These are phyloP conservation scores for Pseudopithomyces chartarum DNA, from an alignment of 2,329 filamentous ascomycete species.

Conservation along the genomic window DNA sequence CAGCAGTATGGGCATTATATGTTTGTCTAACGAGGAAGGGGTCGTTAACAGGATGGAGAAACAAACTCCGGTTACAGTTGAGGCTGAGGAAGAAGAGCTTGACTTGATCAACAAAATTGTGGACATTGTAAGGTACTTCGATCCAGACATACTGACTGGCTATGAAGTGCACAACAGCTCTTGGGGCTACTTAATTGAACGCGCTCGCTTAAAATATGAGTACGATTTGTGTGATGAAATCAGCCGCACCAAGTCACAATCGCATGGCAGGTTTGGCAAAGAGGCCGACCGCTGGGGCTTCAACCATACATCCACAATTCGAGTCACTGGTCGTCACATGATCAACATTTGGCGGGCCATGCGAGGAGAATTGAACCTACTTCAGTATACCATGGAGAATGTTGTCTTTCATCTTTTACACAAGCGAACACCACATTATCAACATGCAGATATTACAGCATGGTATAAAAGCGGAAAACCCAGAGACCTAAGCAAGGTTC, in stretches of 20 bases:
- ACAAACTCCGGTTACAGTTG: constrained; percentile 66
- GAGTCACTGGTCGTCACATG: constrained; percentile 91
- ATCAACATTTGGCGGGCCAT: constrained; percentile 98
- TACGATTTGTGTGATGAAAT: constrained; percentile 91
- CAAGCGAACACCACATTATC: constrained; percentile 84
- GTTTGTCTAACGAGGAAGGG: constrained; percentile 67
- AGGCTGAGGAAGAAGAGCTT: constrained; percentile 78
- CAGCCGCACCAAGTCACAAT: constrained; percentile 83
- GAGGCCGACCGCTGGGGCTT: constrained; percentile 92
- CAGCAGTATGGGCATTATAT: constrained; percentile 72
- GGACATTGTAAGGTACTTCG: constrained; percentile 79
- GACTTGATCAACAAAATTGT: constrained; percentile 86
- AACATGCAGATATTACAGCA: constrained; percentile 74
- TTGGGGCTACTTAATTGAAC: constrained; percentile 95
- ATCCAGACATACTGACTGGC: constrained; percentile 91
- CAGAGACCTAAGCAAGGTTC: constrained; percentile 72
- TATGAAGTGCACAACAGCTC: constrained; percentile 93
- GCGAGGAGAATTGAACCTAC: constrained; percentile 85
- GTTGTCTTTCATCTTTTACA: constrained; percentile 91
- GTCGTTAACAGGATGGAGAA: constrained; percentile 66
- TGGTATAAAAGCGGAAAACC: constrained; percentile 78
- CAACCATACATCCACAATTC: constrained; percentile 88
- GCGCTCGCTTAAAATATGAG: constrained; percentile 83
- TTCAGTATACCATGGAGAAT: constrained; percentile 97
- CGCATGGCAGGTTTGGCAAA: constrained; percentile 82